These are phyloP conservation scores for Gamsiella multidivaricata DNA, from an alignment of 192 early-diverging fungal genomes.

Conservation along the genomic window DNA sequence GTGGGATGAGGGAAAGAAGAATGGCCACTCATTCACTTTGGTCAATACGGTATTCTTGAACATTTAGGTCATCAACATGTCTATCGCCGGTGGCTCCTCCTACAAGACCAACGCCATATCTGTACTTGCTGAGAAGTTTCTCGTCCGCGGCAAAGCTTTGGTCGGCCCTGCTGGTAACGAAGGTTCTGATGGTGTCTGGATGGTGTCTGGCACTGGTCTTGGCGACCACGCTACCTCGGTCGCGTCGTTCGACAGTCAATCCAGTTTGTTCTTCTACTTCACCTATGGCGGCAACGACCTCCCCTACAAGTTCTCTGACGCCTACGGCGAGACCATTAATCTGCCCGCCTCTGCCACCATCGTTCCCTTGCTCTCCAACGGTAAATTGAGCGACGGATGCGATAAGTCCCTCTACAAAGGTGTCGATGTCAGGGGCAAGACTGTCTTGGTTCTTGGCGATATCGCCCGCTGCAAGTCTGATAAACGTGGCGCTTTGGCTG, in stretches of 20 bases:
- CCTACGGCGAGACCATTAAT: conserved; percentile 42
- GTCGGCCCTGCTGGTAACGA: conserved; percentile 82
- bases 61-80: conserved; percentile 74
- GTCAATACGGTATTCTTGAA: no score
- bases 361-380: conserved; percentile 28
- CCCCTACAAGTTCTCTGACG: conserved; percentile 8
- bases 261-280: background rate
- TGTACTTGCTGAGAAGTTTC: conserved; percentile 56
- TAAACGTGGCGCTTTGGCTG: conserved; percentile 53
- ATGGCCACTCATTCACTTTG: no score
- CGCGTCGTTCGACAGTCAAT: conserved; percentile 22
- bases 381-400: conserved; percentile 23
- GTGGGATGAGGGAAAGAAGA: no score
- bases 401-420: background rate
- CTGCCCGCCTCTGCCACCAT: conserved; percentile 42
- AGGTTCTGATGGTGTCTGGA: conserved; percentile 69
- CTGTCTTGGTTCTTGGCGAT: conserved; percentile 63
- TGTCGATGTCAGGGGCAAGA: conserved; percentile 21
- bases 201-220: conserved; percentile 67
- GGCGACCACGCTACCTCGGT: conserved; percentile 61
- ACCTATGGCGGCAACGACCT: conserved; percentile 7
- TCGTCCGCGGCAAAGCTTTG: conserved; percentile 64
- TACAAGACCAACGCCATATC: conserved; percentile 67
- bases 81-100: conserved; percentile 69
- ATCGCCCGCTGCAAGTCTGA: conserved; percentile 41